phyloP scores from a whole-genome alignment of 2,329 filamentous ascomycete genomes.

The Dryadomyces sulphureus region DNA sequence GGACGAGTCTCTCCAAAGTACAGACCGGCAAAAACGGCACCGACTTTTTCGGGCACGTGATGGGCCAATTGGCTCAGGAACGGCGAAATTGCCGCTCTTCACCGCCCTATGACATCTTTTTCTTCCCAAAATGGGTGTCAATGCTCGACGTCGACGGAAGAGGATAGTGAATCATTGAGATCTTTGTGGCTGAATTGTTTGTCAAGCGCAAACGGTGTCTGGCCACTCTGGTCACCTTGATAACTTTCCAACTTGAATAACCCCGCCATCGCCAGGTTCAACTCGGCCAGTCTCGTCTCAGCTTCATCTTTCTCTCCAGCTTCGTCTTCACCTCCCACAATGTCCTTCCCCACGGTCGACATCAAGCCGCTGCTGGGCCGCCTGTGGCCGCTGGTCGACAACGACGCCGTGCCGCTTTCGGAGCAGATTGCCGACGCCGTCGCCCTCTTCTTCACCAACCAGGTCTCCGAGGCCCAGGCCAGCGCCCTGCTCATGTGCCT shows the following conservation, averaged over 20 bases:
- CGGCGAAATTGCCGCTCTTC: constrained; percentile 5
- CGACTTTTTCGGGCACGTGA: neutral
- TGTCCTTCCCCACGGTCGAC: constrained; percentile 24
- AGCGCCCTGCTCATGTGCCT: constrained; percentile 78
- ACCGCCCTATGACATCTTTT: constrained; percentile 9
- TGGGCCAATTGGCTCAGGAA: neutral
- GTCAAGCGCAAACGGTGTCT: too few relatives aligned
- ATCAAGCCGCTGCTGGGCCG: constrained; percentile 62
- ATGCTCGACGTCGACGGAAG: neutral
- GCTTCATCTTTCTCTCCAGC: too few relatives aligned
- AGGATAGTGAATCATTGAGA: neutral
- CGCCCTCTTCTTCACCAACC: constrained; percentile 80
- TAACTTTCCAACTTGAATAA: too few relatives aligned
- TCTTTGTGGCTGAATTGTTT: too few relatives aligned
- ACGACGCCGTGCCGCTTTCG: constrained; percentile 40
- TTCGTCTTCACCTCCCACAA: too few relatives aligned
- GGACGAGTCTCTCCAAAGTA: too few relatives aligned
- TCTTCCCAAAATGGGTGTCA: neutral
- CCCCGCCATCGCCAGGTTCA: too few relatives aligned
- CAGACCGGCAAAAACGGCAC: neutral
- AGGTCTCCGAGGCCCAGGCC: constrained; percentile 75
- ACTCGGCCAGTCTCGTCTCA: too few relatives aligned
- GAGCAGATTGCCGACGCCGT: constrained; percentile 82
- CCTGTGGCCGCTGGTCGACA: constrained; percentile 45
- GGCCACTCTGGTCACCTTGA: too few relatives aligned